These are phyloP conservation scores for Coemansia furcata DNA, from an alignment of 192 early-diverging fungal species.

Conservation along the genomic window DNA sequence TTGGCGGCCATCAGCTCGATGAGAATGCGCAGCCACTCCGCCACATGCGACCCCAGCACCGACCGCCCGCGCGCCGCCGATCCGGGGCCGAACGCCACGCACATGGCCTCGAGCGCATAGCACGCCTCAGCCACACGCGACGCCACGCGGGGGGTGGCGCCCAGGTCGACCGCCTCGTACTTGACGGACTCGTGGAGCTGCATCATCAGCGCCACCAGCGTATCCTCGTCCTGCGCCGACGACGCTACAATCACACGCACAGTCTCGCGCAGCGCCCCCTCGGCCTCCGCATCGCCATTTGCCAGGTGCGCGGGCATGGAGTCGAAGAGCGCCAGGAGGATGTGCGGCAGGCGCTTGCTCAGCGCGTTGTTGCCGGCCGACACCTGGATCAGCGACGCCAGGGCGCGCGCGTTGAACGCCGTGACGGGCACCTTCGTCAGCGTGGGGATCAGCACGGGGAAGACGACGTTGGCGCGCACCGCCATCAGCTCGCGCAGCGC, in stretches of 20 bases:
- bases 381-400: conserved; percentile 86
- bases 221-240: conserved; percentile 76
- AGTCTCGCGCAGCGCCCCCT: conserved; percentile 70
- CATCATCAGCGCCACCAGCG: conserved; percentile 73
- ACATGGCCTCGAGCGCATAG: conserved; percentile 42
- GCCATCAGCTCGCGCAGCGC: conserved; percentile 98
- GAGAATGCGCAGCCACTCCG: conserved; percentile 79
- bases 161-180: conserved; percentile 48
- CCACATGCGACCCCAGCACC: conserved; percentile 59
- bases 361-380: conserved; percentile 65
- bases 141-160: conserved; percentile 6
- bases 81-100: conserved; percentile 32
- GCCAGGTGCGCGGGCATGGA: conserved; percentile 69
- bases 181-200: conserved; percentile 74
- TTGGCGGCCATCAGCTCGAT: conserved; percentile 66
- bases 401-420: conserved; percentile 87
- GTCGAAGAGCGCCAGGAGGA: conserved; percentile 79
- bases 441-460: conserved; percentile 97
- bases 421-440: conserved; percentile 84
- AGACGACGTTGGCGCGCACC: conserved; percentile 93
- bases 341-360: conserved; percentile 76
- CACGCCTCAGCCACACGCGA: conserved; percentile 47
- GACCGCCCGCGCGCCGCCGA: conserved; percentile 46
- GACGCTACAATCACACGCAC: conserved; percentile 68
- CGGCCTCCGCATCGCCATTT: conserved; percentile 49